Evolutionary conservation across 2,329 filamentous ascomycete species (phyloP).

Genomic region (Ascochyta lentis): DNA sequence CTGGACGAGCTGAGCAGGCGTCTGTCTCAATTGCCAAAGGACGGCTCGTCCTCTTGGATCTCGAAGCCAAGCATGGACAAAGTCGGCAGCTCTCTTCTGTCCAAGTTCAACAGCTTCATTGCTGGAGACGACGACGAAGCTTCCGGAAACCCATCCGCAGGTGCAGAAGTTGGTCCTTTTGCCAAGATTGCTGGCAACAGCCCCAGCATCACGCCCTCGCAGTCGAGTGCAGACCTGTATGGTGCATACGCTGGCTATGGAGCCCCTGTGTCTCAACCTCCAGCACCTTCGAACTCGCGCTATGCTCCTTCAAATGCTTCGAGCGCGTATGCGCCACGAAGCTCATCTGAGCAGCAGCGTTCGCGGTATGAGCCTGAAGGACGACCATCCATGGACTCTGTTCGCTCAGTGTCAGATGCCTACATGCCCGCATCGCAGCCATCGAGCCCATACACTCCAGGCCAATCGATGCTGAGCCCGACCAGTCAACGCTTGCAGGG

Average conservation of each 20-base stretch:
- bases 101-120: slow-evolving; percentile 95
- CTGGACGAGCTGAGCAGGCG: slow-evolving; percentile 85
- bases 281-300: slow-evolving; percentile 43
- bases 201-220: slow-evolving; percentile 61
- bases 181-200: slow-evolving; percentile 75
- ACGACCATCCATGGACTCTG: slow-evolving; percentile 49
- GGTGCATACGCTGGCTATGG: slow-evolving; percentile 67
- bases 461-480: slow-evolving; percentile 41
- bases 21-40: slow-evolving; percentile 83
- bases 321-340: slow-evolving; percentile 53
- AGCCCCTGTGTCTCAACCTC: slow-evolving; percentile 27
- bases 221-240: slow-evolving; percentile 76
- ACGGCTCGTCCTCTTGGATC: slow-evolving; percentile 85
- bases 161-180: slow-evolving; percentile 74
- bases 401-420: slow-evolving; percentile 38
- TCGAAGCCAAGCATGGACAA: slow-evolving; percentile 95
- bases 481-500: slow-evolving; percentile 29
- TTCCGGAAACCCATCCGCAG: slow-evolving; percentile 63
- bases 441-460: slow-evolving; percentile 39
- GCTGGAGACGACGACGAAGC: slow-evolving; percentile 83
- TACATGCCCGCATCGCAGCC: slow-evolving; percentile 38
- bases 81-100: slow-evolving; percentile 88
- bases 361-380: slow-evolving; percentile 56
- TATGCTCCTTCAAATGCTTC: slow-evolving; percentile 48
- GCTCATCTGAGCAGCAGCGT: slow-evolving; percentile 59